These are phyloP conservation scores for rapeseed (Brassica napus) DNA, from an alignment of 345 rosid genomes.

Conservation along the genomic window DNA sequence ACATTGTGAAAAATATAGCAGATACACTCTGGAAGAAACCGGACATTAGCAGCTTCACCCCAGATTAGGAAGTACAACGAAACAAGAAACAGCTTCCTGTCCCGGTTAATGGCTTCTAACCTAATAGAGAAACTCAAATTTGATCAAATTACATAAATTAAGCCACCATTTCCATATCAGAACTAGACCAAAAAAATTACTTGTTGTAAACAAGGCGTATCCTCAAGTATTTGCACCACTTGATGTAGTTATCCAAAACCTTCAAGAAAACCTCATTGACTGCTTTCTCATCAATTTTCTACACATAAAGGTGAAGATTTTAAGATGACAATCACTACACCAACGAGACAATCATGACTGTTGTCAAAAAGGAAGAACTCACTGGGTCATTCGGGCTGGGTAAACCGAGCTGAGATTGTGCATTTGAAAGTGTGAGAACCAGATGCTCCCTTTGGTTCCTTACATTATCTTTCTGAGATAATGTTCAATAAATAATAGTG, in stretches of 20 bases:
- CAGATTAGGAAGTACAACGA: slow-evolving; percentile 91
- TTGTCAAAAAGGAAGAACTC: slow-evolving; percentile 44
- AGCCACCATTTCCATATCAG: slow-evolving; percentile 20
- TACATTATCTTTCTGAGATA: slow-evolving; percentile 76
- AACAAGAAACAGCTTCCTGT: slow-evolving; percentile 88
- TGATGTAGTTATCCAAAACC: slow-evolving; percentile 89
- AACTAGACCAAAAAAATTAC: slow-evolving; percentile 43
- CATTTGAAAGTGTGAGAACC: slow-evolving; percentile 81
- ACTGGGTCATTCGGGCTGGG: slow-evolving; percentile 77
- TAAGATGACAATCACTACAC: slow-evolving; percentile 8
- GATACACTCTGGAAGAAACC: slow-evolving; percentile 97
- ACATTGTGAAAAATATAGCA: slow-evolving; percentile 97
- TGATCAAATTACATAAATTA: slow-evolving; percentile 17
- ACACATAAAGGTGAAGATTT: slow-evolving; percentile 1
- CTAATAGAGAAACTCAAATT: slow-evolving; percentile 46
- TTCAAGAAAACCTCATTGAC: slow-evolving; percentile 88
- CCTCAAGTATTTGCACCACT: slow-evolving; percentile 95
- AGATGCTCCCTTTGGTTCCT: slow-evolving; percentile 95
- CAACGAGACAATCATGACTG: slow-evolving; percentile 15
- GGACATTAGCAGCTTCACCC: slow-evolving; percentile 99
- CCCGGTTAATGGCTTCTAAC: slow-evolving; percentile 81
- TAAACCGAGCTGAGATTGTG: slow-evolving; percentile 74
- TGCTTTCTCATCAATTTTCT: slow-evolving; percentile 97
- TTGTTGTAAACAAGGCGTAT: slow-evolving; percentile 81
- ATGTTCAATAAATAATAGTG: slow-evolving; percentile 5